Evolutionary conservation across 2,329 filamentous ascomycete genomes (phyloP).

Genomic region (Orbilia javanica): DNA sequence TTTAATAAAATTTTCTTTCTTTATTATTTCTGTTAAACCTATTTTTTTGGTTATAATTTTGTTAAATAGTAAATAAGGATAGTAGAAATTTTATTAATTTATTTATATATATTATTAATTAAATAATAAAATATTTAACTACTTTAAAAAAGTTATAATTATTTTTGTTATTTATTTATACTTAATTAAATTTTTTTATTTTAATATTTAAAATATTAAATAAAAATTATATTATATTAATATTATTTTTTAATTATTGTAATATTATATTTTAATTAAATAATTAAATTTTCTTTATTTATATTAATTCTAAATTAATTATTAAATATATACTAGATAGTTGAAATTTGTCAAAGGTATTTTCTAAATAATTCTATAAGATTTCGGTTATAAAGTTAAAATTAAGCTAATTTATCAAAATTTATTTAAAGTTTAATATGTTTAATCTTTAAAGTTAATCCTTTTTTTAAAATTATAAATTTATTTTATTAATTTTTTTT

Average conservation of each 20-base stretch:
- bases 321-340: conserved; percentile 65
- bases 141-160: conserved; percentile 67
- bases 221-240: conserved; percentile 65
- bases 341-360: conserved; percentile 64
- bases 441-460: conserved; percentile 67
- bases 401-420: conserved; percentile 64
- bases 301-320: conserved; percentile 67
- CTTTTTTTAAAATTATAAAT: conserved; percentile 67
- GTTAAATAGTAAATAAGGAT: conserved; percentile 59
- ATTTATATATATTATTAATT: conserved; percentile 60
- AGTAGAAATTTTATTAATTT: conserved; percentile 59
- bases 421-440: conserved; percentile 66
- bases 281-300: conserved; percentile 67
- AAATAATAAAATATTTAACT: conserved; percentile 65
- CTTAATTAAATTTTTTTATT: not conserved
- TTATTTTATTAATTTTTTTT: conserved; percentile 68
- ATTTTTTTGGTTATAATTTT: not conserved
- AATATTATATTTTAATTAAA: conserved; percentile 69
- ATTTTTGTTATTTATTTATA: conserved; percentile 47
- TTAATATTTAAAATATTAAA: not conserved
- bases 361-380: conserved; percentile 62
- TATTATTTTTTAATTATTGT: conserved; percentile 67
- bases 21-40: not conserved
- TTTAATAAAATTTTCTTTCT: not conserved
- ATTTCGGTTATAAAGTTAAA: conserved; percentile 64